Evolutionary conservation across 768 basidiomycete genomes (phyloP), one percentile per base, ranked within the genome.

Genomic region (Tulasnella sp.): DNA sequence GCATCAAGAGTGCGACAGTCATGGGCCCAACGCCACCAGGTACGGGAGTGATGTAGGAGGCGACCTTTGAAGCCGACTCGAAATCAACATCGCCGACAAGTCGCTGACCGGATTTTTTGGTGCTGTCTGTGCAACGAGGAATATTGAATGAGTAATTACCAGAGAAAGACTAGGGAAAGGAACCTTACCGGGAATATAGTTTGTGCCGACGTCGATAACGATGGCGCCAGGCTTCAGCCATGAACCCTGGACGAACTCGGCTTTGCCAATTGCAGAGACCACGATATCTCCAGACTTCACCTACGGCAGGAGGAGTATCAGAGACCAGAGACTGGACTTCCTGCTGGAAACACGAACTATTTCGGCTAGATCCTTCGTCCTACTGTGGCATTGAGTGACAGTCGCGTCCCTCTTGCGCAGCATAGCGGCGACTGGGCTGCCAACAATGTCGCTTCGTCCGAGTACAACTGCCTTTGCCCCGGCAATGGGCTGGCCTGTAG

Each of bases 11-110:
- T 21, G 96, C 96, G 60, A 99, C 96, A 12, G 96, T 99, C 93
- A 98, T 96, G n/a, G 96, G 96, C 11, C 96, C 96, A 53, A 99
- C 96, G 59, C 96, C 96, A 70, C 96, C 96, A 0, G 96, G 96
- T 24, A 99, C 96, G 21, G 96, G 96, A 0, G 96, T 99, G 66
- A 99, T 96, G 72, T 85, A 74, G 1, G 89, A 87, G 1, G 96
- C 94, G 60, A 85, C 81, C 46, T 74, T 67, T 24, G 79, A 73
- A n/a, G 90, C 93, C 4, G 85, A 76, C 7, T 76, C 76, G 67
- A 81, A 98, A 62, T 96, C 83, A 51, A 98, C 93, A 71, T 99
- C 96, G 41, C 96, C 96, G 59, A 98, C 92, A 8, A 99, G 79
- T 60, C 94, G 86, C 67, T 92, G 86, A 41, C 96, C 96, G 12